phyloP scores from a whole-genome alignment of 164 flowering plant species.

The Vitis amurensis region DNA sequence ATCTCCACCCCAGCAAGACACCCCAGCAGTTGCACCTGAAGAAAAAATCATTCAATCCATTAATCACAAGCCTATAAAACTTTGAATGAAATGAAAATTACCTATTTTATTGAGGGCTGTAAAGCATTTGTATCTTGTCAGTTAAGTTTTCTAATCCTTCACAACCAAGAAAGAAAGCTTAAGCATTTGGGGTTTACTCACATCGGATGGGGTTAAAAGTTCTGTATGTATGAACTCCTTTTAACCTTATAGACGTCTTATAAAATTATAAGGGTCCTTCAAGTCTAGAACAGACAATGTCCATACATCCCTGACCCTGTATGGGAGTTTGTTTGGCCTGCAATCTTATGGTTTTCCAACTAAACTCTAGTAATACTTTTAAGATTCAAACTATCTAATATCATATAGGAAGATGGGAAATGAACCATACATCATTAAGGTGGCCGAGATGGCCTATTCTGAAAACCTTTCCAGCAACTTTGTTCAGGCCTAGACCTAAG shows the following conservation, averaged over 20 bases:
- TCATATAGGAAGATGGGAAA: not conserved
- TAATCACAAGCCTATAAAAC: too few relatives aligned
- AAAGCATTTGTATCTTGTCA: not conserved
- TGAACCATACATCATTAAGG: constrained; percentile 70
- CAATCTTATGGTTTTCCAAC: not conserved
- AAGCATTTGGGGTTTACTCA: too few relatives aligned
- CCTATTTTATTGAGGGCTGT: not conserved
- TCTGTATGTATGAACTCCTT: too few relatives aligned
- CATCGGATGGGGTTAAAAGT: too few relatives aligned
- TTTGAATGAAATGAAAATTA: not conserved
- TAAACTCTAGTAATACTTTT: not conserved
- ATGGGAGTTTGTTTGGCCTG: too few relatives aligned
- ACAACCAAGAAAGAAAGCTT: too few relatives aligned
- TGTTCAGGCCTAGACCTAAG: constrained; percentile 94
- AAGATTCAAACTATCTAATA: not conserved
- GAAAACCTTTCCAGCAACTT: constrained; percentile 96
- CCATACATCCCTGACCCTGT: too few relatives aligned
- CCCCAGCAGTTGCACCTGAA: constrained; percentile 89
- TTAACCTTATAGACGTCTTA: too few relatives aligned
- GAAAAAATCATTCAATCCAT: not conserved
- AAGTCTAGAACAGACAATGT: too few relatives aligned
- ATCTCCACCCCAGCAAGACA: constrained; percentile 97
- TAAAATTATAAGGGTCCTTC: too few relatives aligned
- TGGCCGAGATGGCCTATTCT: constrained; percentile 98
- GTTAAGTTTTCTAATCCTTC: too few relatives aligned